Evolutionary conservation across 345 rosid species (phyloP).

Genomic region (Heritiera littoralis): DNA sequence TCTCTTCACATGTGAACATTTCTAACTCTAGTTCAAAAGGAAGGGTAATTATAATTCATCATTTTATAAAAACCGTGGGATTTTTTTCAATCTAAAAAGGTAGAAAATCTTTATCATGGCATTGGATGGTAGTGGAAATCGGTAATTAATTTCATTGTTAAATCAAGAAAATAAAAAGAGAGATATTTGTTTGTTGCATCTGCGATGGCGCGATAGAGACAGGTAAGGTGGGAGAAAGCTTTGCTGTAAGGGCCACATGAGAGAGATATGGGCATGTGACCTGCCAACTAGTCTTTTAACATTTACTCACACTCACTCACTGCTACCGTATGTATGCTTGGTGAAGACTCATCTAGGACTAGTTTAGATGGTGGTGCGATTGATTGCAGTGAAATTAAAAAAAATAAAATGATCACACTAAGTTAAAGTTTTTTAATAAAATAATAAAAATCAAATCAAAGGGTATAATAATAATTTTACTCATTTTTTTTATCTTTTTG

Average conservation of each 20-base stretch:
- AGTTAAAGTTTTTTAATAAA: too few species aligned
- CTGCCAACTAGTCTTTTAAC: background rate
- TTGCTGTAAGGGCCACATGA: constrained; percentile 1
- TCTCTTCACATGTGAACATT: too few species aligned
- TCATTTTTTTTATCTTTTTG: too few species aligned
- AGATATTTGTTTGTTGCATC: constrained; percentile 5
- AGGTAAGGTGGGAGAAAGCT: background rate
- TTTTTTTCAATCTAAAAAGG: background rate
- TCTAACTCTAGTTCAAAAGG: background rate
- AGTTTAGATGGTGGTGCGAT: too few species aligned
- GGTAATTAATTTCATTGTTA: background rate
- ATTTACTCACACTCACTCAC: background rate
- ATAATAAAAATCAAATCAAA: too few species aligned
- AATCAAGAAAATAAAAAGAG: background rate
- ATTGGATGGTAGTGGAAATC: background rate
- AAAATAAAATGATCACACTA: too few species aligned
- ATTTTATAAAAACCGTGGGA: too few species aligned
- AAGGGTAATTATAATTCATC: background rate
- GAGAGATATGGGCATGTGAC: background rate
- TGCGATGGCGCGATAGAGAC: background rate
- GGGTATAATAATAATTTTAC: too few species aligned
- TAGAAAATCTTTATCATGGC: background rate
- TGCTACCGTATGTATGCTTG: background rate
- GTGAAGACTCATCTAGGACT: too few species aligned
- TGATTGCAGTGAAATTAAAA: too few species aligned